Conservation (phyloP, 352 stramenopile genomes). For the Globisporangium canariense region DNA sequence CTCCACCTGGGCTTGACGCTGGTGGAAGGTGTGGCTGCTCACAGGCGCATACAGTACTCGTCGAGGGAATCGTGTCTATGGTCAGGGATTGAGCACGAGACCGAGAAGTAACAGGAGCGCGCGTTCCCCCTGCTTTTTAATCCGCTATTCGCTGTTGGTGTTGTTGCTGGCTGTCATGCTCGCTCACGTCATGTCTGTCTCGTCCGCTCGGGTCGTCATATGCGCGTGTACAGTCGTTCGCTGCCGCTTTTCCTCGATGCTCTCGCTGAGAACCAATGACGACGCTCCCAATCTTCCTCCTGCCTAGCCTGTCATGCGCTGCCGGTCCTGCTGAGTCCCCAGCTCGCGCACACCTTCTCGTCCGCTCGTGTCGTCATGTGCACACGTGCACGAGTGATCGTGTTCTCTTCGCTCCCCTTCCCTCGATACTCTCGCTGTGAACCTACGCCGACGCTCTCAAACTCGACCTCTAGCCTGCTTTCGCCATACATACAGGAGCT, state of each 20-base stretch:
- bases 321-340: too few species aligned
- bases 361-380: too few species aligned
- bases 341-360: too few species aligned
- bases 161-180: slow-evolving; percentile 11
- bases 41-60: slow-evolving; percentile 18
- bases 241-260: too few species aligned
- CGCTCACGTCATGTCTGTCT: neutral
- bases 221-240: neutral
- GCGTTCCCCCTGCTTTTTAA: neutral
- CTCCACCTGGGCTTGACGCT: slow-evolving; percentile 24
- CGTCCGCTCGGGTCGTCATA: neutral
- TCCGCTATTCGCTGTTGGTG: neutral
- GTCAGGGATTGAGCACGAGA: neutral
- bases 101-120: slow-evolving; percentile 2
- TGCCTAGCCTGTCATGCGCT: neutral
- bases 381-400: too few species aligned
- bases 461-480: too few species aligned
- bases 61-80: slow-evolving; percentile 2
- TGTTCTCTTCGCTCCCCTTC: too few species aligned
- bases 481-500: neutral
- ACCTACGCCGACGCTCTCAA: too few species aligned
- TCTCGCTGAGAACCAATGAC: neutral
- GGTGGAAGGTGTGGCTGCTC: slow-evolving; percentile 21
- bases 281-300: neutral
- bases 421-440: too few species aligned